Evolutionary conservation across 2,329 filamentous ascomycete genomes (phyloP), one percentile per base, ranked within the genome.

Genomic region (Fusarium napiforme): DNA sequence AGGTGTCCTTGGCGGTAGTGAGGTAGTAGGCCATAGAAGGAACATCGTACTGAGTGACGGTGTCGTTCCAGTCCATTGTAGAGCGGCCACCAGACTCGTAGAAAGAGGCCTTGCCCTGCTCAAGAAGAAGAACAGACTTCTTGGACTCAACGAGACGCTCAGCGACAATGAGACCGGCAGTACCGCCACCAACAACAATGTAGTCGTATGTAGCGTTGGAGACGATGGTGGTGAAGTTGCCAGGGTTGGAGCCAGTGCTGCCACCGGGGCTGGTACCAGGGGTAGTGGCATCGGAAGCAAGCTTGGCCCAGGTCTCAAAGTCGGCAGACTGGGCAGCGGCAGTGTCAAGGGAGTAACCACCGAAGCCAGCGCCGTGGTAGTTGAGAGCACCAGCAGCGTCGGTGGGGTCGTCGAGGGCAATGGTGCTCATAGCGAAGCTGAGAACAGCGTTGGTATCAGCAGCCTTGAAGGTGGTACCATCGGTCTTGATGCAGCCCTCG

Each of bases 1-100:
- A 89, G 34, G 90, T 90, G 8, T 84, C 84, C 15, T 88, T 90
- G 76, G 92, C 87, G 8, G 85, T 82, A 87, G 90, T 92, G 73
- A 93, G 92, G 81, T 93, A 85, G 79, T 93, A 93, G 80, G 90
- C 92, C 67, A 93, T 87, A 61, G 91, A 90, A 0, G 92, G 92
- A 9, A 93, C 88, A 76, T 93, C 92, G 75, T 93, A 93, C 55
- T 91, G 90, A 11, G 91, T 93, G 39, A 93, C 79, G 42, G 89
- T 89, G 23, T 87, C 81, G 21, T 90, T 85, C 92, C 92, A 94
- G 4, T 86, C 87, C 82, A 91, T 85, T 39, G 83, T 88, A 14
- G 91, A 90, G 36, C 89, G 88, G 83, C 90, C 93, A 70, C 89
- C 85, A n/a, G 87, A 90, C 6, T 91, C 89, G 15, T 90, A 92